Evolutionary conservation across 2,329 filamentous ascomycete species (phyloP).

Genomic region (Aureobasidium vineae): DNA sequence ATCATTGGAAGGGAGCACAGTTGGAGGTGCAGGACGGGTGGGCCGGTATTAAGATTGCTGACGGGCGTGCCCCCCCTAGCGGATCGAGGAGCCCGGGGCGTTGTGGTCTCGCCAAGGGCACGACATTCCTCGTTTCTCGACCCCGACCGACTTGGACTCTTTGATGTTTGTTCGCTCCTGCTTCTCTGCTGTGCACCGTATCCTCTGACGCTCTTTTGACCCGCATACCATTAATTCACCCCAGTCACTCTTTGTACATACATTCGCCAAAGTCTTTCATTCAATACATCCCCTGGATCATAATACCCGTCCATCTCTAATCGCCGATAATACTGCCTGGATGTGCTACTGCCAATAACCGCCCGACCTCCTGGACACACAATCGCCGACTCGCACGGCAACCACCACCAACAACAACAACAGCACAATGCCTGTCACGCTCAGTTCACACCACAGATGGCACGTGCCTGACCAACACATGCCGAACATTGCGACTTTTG

Average conservation of each 20-base stretch:
- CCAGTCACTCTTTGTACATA: constrained; percentile 34
- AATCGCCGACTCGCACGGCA: not conserved
- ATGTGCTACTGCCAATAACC: constrained; percentile 26
- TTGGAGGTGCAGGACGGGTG: not conserved
- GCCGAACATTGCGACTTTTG: not conserved
- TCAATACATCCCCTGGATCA: not conserved
- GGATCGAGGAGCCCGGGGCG: constrained; percentile 2
- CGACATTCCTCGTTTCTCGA: constrained; percentile 11
- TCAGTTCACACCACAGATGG: constrained; percentile 22
- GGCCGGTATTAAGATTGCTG: constrained; percentile 1
- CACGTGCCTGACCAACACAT: constrained; percentile 20
- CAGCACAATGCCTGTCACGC: constrained; percentile 1
- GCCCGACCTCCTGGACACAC: constrained; percentile 26
- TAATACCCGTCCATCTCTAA: constrained; percentile 2
- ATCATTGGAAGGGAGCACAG: constrained; percentile 12
- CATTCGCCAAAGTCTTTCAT: constrained; percentile 10
- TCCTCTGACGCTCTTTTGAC: constrained; percentile 16
- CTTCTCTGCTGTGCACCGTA: not conserved
- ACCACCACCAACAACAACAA: not conserved
- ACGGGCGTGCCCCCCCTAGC: constrained; percentile 6
- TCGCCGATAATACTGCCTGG: constrained; percentile 16
- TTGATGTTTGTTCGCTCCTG: constrained; percentile 9
- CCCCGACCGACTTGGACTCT: not conserved
- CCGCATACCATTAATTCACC: constrained; percentile 25
- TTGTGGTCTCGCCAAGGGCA: not conserved